A percentile compares a stretch with the other conserved stretches of the same genome.
phyloP scores from a whole-genome alignment of 805 yeast species.

The Saccharomycopsis sp. region DNA sequence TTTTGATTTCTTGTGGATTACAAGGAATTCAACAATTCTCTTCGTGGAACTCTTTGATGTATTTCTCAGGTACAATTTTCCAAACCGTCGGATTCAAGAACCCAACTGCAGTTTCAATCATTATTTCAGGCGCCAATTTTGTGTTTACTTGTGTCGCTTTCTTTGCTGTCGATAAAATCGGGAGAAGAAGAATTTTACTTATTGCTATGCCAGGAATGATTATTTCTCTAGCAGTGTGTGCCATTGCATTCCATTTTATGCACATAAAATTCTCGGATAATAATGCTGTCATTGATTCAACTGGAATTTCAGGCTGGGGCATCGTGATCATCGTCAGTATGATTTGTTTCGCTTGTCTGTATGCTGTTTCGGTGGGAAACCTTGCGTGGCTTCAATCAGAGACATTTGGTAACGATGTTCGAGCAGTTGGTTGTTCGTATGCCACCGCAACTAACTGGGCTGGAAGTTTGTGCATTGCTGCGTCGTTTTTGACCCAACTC shows the following conservation, averaged over 20 bases:
- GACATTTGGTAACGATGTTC: conserved; percentile 85
- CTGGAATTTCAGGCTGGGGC: conserved; percentile 76
- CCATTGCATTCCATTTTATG: conserved; percentile 86
- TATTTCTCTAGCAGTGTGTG: conserved; percentile 65
- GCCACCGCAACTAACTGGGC: conserved; percentile 95
- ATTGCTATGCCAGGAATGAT: conserved; percentile 85
- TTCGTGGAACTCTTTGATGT: conserved; percentile 95
- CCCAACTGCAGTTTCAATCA: conserved; percentile 90
- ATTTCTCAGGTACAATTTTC: conserved; percentile 88
- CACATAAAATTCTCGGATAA: conserved; percentile 50
- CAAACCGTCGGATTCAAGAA: conserved; percentile 83
- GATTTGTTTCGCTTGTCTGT: conserved; percentile 81
- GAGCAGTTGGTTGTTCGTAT: conserved; percentile 86
- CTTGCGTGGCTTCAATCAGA: conserved; percentile 99
- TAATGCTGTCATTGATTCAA: conserved; percentile 34
- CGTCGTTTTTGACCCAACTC: conserved; percentile 92
- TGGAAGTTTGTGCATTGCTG: conserved; percentile 84
- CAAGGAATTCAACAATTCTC: conserved; percentile 97
- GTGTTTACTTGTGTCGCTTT: conserved; percentile 82
- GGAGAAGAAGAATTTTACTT: conserved; percentile 76
- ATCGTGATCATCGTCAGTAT: conserved; percentile 77
- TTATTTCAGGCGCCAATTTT: conserved; percentile 92
- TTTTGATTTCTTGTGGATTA: conserved; percentile 83
- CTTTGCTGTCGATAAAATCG: conserved; percentile 77
- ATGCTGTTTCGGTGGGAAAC: conserved; percentile 93